Conservation (phyloP, 179 eudicot species). For the Silene coronaria region DNA sequence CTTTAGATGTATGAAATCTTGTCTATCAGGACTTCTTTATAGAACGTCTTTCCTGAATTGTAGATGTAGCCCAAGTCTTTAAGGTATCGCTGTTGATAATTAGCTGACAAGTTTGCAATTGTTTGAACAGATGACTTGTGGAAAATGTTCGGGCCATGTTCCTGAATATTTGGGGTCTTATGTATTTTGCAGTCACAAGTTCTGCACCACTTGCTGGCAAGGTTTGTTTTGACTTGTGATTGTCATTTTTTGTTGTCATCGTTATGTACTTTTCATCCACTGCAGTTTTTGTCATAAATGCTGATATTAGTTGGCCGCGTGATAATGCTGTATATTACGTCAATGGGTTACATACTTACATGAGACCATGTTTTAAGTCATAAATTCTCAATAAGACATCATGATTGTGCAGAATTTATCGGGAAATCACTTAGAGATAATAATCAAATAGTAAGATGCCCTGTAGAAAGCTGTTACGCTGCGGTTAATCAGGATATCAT, state of each 20-base stretch:
- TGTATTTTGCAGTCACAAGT: conserved; percentile 22
- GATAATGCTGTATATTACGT: too few species aligned
- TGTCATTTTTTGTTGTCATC: not conserved
- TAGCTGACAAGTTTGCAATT: conserved; percentile 10
- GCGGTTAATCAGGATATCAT: conserved; percentile 18
- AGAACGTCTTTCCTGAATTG: not conserved
- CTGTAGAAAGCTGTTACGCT: conserved; percentile 7
- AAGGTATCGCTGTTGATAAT: not conserved
- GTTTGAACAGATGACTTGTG: conserved; percentile 17
- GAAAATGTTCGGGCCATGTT: conserved; percentile 12
- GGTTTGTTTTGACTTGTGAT: conserved; percentile 13
- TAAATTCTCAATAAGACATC: not conserved
- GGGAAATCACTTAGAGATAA: not conserved
- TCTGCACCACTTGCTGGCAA: conserved; percentile 21
- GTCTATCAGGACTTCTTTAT: not conserved
- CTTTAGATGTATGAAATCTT: not conserved
- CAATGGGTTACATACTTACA: not conserved
- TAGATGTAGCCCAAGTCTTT: not conserved
- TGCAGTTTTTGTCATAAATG: not conserved
- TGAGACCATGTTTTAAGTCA: not conserved
- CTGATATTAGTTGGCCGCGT: not conserved
- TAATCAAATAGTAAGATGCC: conserved; percentile 15
- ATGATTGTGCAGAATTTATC: conserved; percentile 15
- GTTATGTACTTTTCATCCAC: not conserved
- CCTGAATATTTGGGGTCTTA: not conserved